phyloP scores from a whole-genome alignment of 176 grass and related monocot genomes.

The Aegilops sharonensis region DNA sequence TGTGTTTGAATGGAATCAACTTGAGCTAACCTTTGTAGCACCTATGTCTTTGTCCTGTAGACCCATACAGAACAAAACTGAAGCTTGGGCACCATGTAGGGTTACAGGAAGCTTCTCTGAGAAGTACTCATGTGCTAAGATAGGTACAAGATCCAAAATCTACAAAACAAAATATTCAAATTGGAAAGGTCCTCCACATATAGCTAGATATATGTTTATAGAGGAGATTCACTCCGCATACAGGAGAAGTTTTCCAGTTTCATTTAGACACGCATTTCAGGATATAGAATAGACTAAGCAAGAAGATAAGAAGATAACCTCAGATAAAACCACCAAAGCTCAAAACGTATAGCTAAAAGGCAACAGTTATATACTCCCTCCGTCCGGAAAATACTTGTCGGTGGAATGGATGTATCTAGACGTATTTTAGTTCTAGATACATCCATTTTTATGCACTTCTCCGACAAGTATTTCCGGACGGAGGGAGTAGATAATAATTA shows the following conservation, averaged over 20 bases:
- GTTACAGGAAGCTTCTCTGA: slow-evolving; percentile 83
- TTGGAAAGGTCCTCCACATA: background rate
- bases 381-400: no score
- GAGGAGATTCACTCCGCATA: background rate
- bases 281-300: background rate
- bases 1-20: slow-evolving; percentile 3
- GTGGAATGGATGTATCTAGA: no score
- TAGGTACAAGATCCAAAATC: slow-evolving; percentile 95
- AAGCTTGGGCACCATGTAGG: slow-evolving; percentile 63
- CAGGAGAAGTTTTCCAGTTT: background rate
- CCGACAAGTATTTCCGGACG: no score
- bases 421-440: no score
- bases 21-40: slow-evolving; percentile 57
- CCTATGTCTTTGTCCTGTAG: slow-evolving; percentile 84
- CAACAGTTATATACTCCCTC: no score
- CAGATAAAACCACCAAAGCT: background rate
- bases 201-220: background rate
- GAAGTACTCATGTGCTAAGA: slow-evolving; percentile 86
- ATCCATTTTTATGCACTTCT: no score
- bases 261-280: background rate
- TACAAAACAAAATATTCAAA: slow-evolving; percentile 24
- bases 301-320: background rate
- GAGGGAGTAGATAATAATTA: background rate
- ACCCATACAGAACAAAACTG: slow-evolving; percentile 89
- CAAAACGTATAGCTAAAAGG: background rate